These are phyloP conservation scores for Anthracocystis panici-leucophaei DNA, from an alignment of 1,284 basidiomycete genomes.

Conservation along the genomic window DNA sequence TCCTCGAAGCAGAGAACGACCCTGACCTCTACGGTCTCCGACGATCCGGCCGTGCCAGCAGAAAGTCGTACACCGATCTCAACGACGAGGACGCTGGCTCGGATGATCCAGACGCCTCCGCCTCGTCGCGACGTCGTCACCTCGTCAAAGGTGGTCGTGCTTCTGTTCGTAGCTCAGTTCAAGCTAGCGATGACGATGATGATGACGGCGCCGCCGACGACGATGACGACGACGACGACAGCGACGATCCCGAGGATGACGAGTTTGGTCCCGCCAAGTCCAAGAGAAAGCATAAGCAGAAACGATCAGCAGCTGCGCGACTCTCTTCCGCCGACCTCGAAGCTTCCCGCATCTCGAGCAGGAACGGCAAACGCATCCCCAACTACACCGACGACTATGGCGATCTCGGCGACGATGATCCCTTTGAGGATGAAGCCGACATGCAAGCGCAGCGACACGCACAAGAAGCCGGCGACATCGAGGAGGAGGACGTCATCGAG, in stretches of 20 bases:
- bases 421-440: constrained; percentile 65
- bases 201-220: constrained; percentile 71
- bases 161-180: constrained; percentile 44
- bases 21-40: constrained; percentile 70
- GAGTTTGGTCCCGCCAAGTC: constrained; percentile 32
- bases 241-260: constrained; percentile 78
- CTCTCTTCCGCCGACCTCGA: constrained; percentile 51
- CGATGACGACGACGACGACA: constrained; percentile 77
- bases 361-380: constrained; percentile 60
- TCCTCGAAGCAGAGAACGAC: constrained; percentile 60
- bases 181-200: constrained; percentile 70
- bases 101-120: constrained; percentile 34
- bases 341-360: constrained; percentile 59
- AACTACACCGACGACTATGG: constrained; percentile 70
- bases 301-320: constrained; percentile 29
- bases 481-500: constrained; percentile 70
- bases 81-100: constrained; percentile 45
- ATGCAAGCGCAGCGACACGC: constrained; percentile 37
- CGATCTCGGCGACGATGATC: constrained; percentile 65
- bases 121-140: constrained; percentile 39
- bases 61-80: constrained; percentile 51
- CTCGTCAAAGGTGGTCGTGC: constrained; percentile 40
- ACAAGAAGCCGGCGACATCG: constrained; percentile 22
- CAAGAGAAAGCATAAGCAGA: constrained; percentile 32
- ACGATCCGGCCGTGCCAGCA: constrained; percentile 68